Evolutionary conservation across 495 filamentous ascomycete species (phyloP).

Genomic region (Bombardia bombarda): DNA sequence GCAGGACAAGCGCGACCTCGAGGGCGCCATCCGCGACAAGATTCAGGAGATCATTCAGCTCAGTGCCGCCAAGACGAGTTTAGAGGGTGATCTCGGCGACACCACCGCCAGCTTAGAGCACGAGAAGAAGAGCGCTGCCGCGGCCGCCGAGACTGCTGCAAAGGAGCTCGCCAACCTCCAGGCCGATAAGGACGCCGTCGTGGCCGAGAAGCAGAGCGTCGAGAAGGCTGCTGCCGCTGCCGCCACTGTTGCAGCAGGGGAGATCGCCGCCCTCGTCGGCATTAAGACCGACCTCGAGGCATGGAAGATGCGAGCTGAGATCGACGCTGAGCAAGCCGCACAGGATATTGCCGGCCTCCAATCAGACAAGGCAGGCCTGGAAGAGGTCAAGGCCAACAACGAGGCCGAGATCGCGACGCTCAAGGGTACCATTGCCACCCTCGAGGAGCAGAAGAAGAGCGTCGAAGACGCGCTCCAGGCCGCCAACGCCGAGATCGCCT

Average conservation of each 20-base stretch:
- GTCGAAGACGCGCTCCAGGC: constrained; percentile 20
- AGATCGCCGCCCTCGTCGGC: constrained; percentile 17
- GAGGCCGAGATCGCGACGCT: constrained; percentile 20
- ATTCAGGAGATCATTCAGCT: constrained; percentile 23
- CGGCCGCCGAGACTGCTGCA: constrained; percentile 4
- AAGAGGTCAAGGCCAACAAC: constrained; percentile 17
- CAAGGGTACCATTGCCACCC: constrained; percentile 12
- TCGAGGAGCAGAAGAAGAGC: constrained; percentile 18
- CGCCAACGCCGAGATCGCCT: constrained; percentile 17
- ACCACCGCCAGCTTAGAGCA: constrained; percentile 13
- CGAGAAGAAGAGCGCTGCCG: constrained; percentile 11
- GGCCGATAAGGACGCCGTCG: constrained; percentile 16
- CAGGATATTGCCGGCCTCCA: constrained; percentile 8
- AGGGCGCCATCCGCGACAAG: constrained; percentile 19
- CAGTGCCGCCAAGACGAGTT: constrained; percentile 10
- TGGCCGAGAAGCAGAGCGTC: constrained; percentile 16
- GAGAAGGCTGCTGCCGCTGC: constrained; percentile 22
- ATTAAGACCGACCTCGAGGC: constrained; percentile 14
- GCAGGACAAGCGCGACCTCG: constrained; percentile 22
- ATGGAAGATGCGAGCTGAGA: constrained; percentile 6
- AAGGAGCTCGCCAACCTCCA: constrained; percentile 10
- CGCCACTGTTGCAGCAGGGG: constrained; percentile 14
- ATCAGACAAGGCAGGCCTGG: constrained; percentile 10
- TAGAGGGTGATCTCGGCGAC: constrained; percentile 21
- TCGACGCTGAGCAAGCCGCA: constrained; percentile 9